Conservation (phyloP, 2,329 filamentous ascomycete genomes). For the Daldinia eschscholtzii region DNA sequence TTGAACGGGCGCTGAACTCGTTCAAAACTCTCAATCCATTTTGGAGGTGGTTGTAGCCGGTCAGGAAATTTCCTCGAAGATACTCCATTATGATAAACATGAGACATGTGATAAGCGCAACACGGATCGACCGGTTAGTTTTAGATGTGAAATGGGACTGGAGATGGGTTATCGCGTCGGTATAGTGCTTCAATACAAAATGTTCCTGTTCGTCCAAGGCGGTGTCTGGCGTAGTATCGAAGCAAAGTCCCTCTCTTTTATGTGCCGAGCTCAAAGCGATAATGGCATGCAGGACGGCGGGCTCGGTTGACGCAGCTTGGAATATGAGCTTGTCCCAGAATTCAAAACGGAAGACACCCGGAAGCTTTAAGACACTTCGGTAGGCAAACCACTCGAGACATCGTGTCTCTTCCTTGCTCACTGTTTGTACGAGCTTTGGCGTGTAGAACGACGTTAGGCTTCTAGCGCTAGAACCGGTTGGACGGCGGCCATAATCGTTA, state of each 20-base stretch:
- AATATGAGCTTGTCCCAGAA: slow-evolving; percentile 58
- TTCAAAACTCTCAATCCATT: slow-evolving; percentile 58
- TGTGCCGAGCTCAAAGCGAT: slow-evolving; percentile 57
- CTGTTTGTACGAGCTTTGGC: slow-evolving; percentile 20
- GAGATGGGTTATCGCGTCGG: slow-evolving; percentile 55
- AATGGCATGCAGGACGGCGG: slow-evolving; percentile 57
- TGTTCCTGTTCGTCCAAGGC: slow-evolving; percentile 44
- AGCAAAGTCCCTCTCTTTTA: slow-evolving; percentile 40
- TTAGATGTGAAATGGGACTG: slow-evolving; percentile 51
- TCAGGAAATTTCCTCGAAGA: slow-evolving; percentile 54
- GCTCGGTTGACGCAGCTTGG: slow-evolving; percentile 54
- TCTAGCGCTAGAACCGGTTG: slow-evolving; percentile 50
- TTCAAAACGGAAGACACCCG: slow-evolving; percentile 53
- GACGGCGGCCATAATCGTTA: slow-evolving; percentile 27
- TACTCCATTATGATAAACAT: slow-evolving; percentile 55
- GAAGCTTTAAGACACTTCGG: slow-evolving; percentile 55
- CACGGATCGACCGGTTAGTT: slow-evolving; percentile 51
- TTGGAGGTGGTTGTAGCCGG: slow-evolving; percentile 58
- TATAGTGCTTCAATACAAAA: slow-evolving; percentile 54
- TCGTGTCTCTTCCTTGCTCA: slow-evolving; percentile 50
- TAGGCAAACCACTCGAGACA: slow-evolving; percentile 60
- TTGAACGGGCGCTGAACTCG: slow-evolving; percentile 41
- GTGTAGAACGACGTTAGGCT: slow-evolving; percentile 20
- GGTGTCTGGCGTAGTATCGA: not conserved
- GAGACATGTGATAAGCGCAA: slow-evolving; percentile 56